Conservation (phyloP, 1,139 yeast species). For the Meyerozyma sp. region DNA sequence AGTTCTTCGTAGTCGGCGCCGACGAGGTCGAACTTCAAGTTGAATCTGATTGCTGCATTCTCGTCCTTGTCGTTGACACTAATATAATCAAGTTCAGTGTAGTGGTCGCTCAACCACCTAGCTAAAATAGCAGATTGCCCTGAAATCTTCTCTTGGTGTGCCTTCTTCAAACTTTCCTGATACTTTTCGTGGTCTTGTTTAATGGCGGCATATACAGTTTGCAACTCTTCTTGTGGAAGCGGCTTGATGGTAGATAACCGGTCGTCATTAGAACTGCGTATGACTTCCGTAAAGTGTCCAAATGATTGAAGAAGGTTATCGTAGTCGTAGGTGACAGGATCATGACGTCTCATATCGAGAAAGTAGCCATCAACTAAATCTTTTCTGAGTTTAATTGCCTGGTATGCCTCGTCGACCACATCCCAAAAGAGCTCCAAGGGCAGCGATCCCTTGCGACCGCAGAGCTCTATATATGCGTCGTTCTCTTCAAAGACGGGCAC, state of each 20-base stretch:
- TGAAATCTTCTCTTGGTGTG: conserved; percentile 4
- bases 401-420: conserved; percentile 56
- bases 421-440: conserved; percentile 81
- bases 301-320: conserved; percentile 1
- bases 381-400: conserved; percentile 51
- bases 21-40: conserved; percentile 2
- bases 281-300: not conserved
- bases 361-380: conserved; percentile 54
- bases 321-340: not conserved
- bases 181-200: conserved; percentile 18
- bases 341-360: conserved; percentile 20
- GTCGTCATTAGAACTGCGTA: not conserved
- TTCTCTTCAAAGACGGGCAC: conserved; percentile 51
- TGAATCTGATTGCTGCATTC: conserved; percentile 3
- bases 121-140: not conserved
- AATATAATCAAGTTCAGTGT: not conserved
- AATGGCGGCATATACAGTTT: conserved; percentile 21
- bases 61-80: conserved; percentile 4
- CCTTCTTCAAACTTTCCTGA: conserved; percentile 8
- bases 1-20: conserved; percentile 7
- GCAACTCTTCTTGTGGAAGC: conserved; percentile 17
- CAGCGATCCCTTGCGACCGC: conserved; percentile 78
- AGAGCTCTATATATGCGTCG: conserved; percentile 51
- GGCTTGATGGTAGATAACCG: not conserved
- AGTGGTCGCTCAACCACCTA: not conserved